Base-by-base conservation (phyloP, 768 basidiomycete species). In the Candolleomyces efflorescens region DNA sequence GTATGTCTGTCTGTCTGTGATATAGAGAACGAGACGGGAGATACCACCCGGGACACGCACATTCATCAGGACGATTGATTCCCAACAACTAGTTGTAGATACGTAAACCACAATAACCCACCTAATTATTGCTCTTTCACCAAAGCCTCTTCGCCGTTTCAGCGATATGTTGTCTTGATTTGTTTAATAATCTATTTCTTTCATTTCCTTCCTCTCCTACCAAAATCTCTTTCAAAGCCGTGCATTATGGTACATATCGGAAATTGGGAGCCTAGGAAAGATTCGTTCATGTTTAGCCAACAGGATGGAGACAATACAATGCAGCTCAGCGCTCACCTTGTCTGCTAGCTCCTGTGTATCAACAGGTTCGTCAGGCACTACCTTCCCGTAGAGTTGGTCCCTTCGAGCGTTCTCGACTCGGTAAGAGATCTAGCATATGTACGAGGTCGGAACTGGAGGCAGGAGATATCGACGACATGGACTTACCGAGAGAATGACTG, bases 301-400 rank as follows among this genome's bases (percentile, higher is more conserved):
- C 32, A 32, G 32, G 32, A 32, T 1, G 32, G 32, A 32, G 11
- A 22, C 22, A 37, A 32, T 15, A 7, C 37, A 6, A 26, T 17
- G 9, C 49, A 46, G 32, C 3, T 47, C n/a, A n/a, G n/a, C 9
- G 61, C 75, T 26, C 59, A 87, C 87, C 74, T 83, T 76, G 64
- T 90, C 88, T 1, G 88, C 88, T 6, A 87, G 66, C 60, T 86
- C 80, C 24, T 78, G 75, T 0, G 85, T 88, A 62, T 90, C 81
- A 18, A 89, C 82, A 18, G 71, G 77, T 6, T 73, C 74, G 58
- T 78, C 70, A 7, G 69, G 71, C 52, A 74, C 69, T 1, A 78
- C 79, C 53, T 75, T 75, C 0, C 88, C 88, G 56, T 83, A 81
- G 24, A 71, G 58, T 45, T 68, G 71, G 63, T 89, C 78, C 41